Evolutionary conservation across 768 basidiomycete genomes (phyloP).

Genomic region (Wakefieldia striispora): DNA sequence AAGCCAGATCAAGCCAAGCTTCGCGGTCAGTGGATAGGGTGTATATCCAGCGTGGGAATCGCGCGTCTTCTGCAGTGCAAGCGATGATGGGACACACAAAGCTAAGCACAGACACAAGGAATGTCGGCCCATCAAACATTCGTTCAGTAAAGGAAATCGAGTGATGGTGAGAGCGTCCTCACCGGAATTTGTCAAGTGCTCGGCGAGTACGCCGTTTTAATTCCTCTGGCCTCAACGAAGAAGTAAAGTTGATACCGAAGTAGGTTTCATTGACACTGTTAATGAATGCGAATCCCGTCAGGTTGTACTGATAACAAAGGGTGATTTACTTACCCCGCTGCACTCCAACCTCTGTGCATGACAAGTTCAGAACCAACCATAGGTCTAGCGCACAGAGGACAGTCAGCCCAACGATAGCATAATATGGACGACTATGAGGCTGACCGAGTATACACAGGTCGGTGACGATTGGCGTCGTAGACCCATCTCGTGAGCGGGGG

Average conservation of each 20-base stretch:
- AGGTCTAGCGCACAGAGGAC: not conserved
- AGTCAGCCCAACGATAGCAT: not conserved
- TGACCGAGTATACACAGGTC: slow-evolving; percentile 18
- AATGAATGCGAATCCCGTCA: not conserved
- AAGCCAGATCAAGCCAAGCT: slow-evolving; percentile 22
- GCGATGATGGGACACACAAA: slow-evolving; percentile 22
- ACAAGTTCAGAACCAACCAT: slow-evolving; percentile 18
- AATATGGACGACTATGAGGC: not conserved
- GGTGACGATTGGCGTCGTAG: slow-evolving; percentile 5
- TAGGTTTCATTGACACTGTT: slow-evolving; percentile 18
- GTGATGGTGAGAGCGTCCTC: not conserved
- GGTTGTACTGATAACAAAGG: not conserved
- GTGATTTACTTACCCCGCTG: slow-evolving; percentile 14
- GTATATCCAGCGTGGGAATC: slow-evolving; percentile 20
- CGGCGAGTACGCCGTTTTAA: slow-evolving; percentile 6
- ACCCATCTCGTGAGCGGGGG: slow-evolving; percentile 2
- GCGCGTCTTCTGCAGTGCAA: not conserved
- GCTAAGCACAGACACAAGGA: not conserved
- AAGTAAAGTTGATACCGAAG: slow-evolving; percentile 16
- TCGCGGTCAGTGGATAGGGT: slow-evolving; percentile 20
- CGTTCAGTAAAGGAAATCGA: too few species aligned
- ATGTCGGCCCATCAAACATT: too few species aligned
- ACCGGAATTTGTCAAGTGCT: slow-evolving; percentile 23
- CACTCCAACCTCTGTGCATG: slow-evolving; percentile 14
- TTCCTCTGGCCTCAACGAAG: slow-evolving; percentile 4